Evolutionary conservation across 768 basidiomycete species (phyloP).

Genomic region (Austroboletus eburneus): DNA sequence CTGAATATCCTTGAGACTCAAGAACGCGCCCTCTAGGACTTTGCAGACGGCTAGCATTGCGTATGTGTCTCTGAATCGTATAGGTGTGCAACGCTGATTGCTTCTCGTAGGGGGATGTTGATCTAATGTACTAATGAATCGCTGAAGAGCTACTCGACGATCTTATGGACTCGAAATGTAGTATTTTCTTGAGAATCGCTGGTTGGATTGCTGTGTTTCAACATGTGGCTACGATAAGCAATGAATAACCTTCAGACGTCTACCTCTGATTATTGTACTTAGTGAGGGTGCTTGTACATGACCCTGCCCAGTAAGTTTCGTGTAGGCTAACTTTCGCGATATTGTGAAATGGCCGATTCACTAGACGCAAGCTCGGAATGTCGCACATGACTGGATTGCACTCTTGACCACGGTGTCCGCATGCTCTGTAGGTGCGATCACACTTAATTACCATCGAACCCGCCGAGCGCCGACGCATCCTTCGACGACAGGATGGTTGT

Average conservation of each 20-base stretch:
- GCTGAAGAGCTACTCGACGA: neutral
- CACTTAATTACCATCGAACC: too few relatives aligned
- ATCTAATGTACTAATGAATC: conserved; percentile 30
- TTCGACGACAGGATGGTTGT: conserved; percentile 2
- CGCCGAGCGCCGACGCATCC: too few relatives aligned
- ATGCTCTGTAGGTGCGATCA: too few relatives aligned
- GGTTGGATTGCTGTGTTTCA: neutral
- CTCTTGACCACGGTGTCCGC: too few relatives aligned
- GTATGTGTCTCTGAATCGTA: conserved; percentile 31
- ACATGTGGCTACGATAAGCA: neutral
- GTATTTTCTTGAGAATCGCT: neutral
- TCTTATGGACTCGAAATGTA: neutral
- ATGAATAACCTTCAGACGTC: too few relatives aligned
- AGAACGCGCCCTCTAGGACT: conserved; percentile 33
- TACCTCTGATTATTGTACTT: too few relatives aligned
- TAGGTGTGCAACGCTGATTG: conserved; percentile 4
- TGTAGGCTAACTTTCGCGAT: too few relatives aligned
- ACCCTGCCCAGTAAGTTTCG: too few relatives aligned
- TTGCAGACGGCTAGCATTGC: conserved; percentile 58
- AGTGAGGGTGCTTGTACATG: too few relatives aligned
- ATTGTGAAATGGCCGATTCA: too few relatives aligned
- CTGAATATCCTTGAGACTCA: neutral
- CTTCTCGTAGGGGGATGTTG: conserved; percentile 42
- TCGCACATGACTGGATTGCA: too few relatives aligned
- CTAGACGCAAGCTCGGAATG: too few relatives aligned